Base-by-base conservation (phyloP, 2,329 filamentous ascomycete genomes). In the Emmonsiellopsis sp. region DNA sequence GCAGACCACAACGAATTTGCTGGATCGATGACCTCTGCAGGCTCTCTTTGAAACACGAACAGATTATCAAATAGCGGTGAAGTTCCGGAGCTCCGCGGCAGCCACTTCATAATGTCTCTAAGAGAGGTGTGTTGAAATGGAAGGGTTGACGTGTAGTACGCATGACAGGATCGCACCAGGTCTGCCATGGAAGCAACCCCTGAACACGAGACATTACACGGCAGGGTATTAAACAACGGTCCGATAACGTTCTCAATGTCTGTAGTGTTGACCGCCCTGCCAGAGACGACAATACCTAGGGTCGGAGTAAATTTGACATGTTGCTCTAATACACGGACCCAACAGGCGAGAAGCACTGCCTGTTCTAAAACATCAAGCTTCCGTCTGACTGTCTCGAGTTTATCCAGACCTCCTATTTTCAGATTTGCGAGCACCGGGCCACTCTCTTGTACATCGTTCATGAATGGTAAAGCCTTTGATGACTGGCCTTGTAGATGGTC, bases 151-250 rank as follows among this genome's bases (percentile, higher is more conserved):
- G 82, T 78, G 63, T 88, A 88, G 64, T 86, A 89, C 0, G 81
- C 70, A 61, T 95, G 88, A 56, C 86, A 88, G 49, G 74, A 71
- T 13, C 71, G 74, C 21, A 89, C 73, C 1, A 89, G 67, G 0
- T 79, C 75, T 0, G 70, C 65, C 82, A 86, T 89, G 0, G 76
- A 81, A 4, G 77, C 71, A 0, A 68, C 62, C 0, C 66, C 57
- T 6, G 69, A 56, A 11, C 78, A 58, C 5, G 71, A 63, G 36
- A 83, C 69, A 52, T 80, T 77, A 64, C 86, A 89, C 0, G 91
- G 89, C 1, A 96, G 73, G 0, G 90, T 95, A 64, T 96, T 96
- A 77, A 96, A 95, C 17, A 96, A 71, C 0, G 92, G 91, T 0
- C 91, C 92, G 42, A 93, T 79, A 0, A 87, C 80, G 21, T 75